Percentiles rank a stretch among this genome's conserved stretches.
These are phyloP conservation scores for Dacryopinax primogenitus DNA, from an alignment of 768 basidiomycete genomes.

Conservation along the genomic window DNA sequence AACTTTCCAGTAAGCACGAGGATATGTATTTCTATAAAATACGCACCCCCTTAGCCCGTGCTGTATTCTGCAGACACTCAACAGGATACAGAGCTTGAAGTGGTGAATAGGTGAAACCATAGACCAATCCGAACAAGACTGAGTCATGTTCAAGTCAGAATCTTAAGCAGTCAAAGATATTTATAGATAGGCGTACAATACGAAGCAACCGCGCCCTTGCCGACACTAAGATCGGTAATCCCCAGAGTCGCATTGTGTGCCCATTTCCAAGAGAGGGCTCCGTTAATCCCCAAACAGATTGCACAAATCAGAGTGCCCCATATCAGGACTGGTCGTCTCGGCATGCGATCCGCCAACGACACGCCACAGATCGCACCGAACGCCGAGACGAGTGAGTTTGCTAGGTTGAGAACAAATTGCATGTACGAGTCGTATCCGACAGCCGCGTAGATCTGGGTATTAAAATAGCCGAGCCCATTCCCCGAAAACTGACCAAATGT, in stretches of 20 bases:
- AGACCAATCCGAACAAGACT: conserved; percentile 22
- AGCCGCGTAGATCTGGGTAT: conserved; percentile 23
- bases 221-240: conserved; percentile 17
- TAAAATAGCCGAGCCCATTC: conserved; percentile 39
- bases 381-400: conserved; percentile 19
- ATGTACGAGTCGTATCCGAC: conserved; percentile 18
- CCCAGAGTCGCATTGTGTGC: not conserved
- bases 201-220: conserved; percentile 22
- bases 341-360: conserved; percentile 14
- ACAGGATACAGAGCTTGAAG: conserved; percentile 24
- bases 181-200: conserved; percentile 14
- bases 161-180: not conserved
- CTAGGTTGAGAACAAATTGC: conserved; percentile 23
- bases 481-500: conserved; percentile 48
- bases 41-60: conserved; percentile 23
- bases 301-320: not conserved
- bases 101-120: conserved; percentile 25
- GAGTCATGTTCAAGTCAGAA: not conserved
- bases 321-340: conserved; percentile 10
- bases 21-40: not conserved
- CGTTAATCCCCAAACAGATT: not conserved
- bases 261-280: conserved; percentile 11
- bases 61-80: conserved; percentile 24
- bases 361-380: conserved; percentile 17
- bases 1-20: not conserved